These are phyloP conservation scores for Colletotrichum higginsianum DNA, from an alignment of 2,329 filamentous ascomycete genomes.

Conservation along the genomic window DNA sequence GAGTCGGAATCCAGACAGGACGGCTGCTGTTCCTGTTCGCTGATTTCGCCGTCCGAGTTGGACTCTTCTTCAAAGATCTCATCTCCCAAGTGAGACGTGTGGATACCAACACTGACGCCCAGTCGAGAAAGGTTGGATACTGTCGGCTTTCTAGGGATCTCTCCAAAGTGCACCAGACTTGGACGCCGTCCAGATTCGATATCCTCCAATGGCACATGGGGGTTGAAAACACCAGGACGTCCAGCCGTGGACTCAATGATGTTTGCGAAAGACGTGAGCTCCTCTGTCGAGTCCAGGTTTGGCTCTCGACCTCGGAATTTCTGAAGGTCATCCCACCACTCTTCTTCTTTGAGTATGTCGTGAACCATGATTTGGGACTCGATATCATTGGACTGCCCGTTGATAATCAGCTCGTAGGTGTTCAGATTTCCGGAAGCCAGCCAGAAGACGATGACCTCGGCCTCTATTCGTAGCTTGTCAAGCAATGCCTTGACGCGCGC, in stretches of 20 bases:
- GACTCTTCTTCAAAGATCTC: slow-evolving; percentile 66
- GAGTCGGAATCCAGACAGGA: slow-evolving; percentile 51
- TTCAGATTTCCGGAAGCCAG: slow-evolving; percentile 80
- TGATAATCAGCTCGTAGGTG: slow-evolving; percentile 84
- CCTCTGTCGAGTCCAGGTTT: slow-evolving; percentile 58
- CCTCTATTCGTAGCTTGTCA: slow-evolving; percentile 86
- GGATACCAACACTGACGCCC: slow-evolving; percentile 80
- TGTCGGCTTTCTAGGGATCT: slow-evolving; percentile 73
- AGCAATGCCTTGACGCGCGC: slow-evolving; percentile 80
- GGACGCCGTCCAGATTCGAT: slow-evolving; percentile 53
- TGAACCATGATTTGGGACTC: slow-evolving; percentile 72
- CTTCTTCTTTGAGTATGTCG: slow-evolving; percentile 76
- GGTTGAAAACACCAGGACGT: slow-evolving; percentile 60
- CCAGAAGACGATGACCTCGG: slow-evolving; percentile 85
- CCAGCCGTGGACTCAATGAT: slow-evolving; percentile 61
- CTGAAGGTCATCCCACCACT: slow-evolving; percentile 87
- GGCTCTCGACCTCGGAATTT: slow-evolving; percentile 61
- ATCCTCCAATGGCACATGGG: slow-evolving; percentile 52
- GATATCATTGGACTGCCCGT: slow-evolving; percentile 68
- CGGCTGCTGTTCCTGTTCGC: slow-evolving; percentile 54
- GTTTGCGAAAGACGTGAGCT: slow-evolving; percentile 59
- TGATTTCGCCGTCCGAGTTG: slow-evolving; percentile 54
- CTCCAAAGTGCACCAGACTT: slow-evolving; percentile 72
- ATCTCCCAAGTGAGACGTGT: slow-evolving; percentile 79
- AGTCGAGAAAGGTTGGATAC: slow-evolving; percentile 67